phyloP scores from a whole-genome alignment of 1,139 yeast species.

The Debaryomycetaceae sp. region DNA sequence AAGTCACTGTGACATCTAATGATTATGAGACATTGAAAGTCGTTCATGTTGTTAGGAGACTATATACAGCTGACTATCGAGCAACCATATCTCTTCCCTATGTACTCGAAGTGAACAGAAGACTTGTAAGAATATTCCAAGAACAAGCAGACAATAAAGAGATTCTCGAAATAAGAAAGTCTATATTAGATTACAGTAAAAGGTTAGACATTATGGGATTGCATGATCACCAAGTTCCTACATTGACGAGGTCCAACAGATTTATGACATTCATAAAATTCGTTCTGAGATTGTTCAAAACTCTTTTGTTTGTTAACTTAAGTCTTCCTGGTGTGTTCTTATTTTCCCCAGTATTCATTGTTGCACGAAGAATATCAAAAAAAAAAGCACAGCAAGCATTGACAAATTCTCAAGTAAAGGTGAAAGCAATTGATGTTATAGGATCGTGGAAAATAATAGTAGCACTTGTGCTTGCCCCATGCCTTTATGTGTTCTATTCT shows the following conservation, averaged over 20 bases:
- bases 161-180: constrained; percentile 29
- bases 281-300: constrained; percentile 25
- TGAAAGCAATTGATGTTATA: constrained; percentile 44
- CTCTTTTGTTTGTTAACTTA: constrained; percentile 31
- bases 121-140: constrained; percentile 40
- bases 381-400: constrained; percentile 40
- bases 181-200: constrained; percentile 34
- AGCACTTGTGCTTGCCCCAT: constrained; percentile 43
- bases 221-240: constrained; percentile 45
- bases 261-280: constrained; percentile 24
- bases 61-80: constrained; percentile 34
- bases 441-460: constrained; percentile 48
- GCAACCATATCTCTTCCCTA: constrained; percentile 38
- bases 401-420: constrained; percentile 41
- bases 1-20: constrained; percentile 30
- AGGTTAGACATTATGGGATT: constrained; percentile 32
- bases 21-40: constrained; percentile 33
- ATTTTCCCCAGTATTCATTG: constrained; percentile 44
- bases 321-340: constrained; percentile 43
- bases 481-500: constrained; percentile 40
- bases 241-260: constrained; percentile 26
- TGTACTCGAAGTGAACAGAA: constrained; percentile 45
- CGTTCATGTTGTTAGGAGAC: constrained; percentile 37
- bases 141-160: constrained; percentile 33
- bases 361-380: constrained; percentile 31